Conservation (phyloP, 2,329 filamentous ascomycete species). For the Laburnicola sp. region DNA sequence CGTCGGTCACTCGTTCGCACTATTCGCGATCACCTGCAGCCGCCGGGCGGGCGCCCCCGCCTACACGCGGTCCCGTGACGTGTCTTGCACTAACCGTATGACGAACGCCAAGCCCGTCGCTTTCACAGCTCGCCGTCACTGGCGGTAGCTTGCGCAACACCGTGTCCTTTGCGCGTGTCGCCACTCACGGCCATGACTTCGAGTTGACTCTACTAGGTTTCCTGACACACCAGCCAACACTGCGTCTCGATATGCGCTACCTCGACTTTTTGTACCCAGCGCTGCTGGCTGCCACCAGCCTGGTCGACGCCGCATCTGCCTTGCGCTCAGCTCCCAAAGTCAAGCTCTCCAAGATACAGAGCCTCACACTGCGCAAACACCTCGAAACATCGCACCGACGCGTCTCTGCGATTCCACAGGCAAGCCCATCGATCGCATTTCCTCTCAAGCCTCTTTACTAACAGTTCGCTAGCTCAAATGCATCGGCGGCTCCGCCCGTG, state of each 20-base stretch:
- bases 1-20: background rate
- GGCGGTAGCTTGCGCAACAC: constrained; percentile 6
- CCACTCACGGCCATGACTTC: constrained; percentile 19
- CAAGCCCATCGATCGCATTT: constrained; percentile 13
- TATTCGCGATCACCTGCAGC: background rate
- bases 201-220: background rate
- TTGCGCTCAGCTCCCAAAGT: constrained; percentile 53
- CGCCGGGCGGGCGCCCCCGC: background rate
- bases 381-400: constrained; percentile 75
- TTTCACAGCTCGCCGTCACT: constrained; percentile 11
- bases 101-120: constrained; percentile 22
- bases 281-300: constrained; percentile 33
- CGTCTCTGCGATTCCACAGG: constrained; percentile 68
- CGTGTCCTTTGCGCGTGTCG: constrained; percentile 19
- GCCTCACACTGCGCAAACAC: constrained; percentile 73
- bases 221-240: background rate
- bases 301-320: constrained; percentile 30
- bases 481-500: constrained; percentile 62
- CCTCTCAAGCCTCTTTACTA: constrained; percentile 12
- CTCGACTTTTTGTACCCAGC: constrained; percentile 36
- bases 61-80: constrained; percentile 5
- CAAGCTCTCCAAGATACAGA: constrained; percentile 68
- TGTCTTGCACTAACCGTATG: constrained; percentile 5
- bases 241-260: constrained; percentile 30
- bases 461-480: constrained; percentile 65